phyloP scores from a whole-genome alignment of 2,329 filamentous ascomycete species.

The Aspergillus piperis region DNA sequence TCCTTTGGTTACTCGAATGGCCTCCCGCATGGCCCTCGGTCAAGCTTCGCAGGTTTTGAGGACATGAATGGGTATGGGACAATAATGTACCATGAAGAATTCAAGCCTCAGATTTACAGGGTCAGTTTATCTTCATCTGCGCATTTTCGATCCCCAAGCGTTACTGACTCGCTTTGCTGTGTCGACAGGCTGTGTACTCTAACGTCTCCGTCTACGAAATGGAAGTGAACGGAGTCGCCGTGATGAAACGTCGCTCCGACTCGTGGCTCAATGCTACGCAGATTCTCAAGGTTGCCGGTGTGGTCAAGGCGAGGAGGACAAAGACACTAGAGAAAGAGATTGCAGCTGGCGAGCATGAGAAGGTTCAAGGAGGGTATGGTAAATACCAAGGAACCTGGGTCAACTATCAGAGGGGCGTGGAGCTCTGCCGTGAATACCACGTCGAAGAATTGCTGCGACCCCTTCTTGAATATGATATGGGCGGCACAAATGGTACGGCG shows the following conservation, averaged over 20 bases:
- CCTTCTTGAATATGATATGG: slow-evolving; percentile 53
- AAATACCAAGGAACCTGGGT: slow-evolving; percentile 99
- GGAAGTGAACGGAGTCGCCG: slow-evolving; percentile 89
- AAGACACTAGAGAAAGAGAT: slow-evolving; percentile 99
- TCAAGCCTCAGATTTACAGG: slow-evolving; percentile 52
- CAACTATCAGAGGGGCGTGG: slow-evolving; percentile 84
- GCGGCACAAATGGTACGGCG: slow-evolving; percentile 65
- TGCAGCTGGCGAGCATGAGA: slow-evolving; percentile 92
- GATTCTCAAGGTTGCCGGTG: slow-evolving; percentile 94
- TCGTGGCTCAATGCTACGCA: slow-evolving; percentile 98
- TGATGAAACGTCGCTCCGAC: slow-evolving; percentile 93
- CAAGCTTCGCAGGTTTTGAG: slow-evolving; percentile 43
- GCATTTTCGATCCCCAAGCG: background rate
- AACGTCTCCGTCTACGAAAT: slow-evolving; percentile 97
- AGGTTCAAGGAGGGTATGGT: slow-evolving; percentile 96
- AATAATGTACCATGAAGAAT: slow-evolving; percentile 41
- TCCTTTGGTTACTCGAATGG: slow-evolving; percentile 44
- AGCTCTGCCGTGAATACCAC: slow-evolving; percentile 79
- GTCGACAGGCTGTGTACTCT: slow-evolving; percentile 76
- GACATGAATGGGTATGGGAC: slow-evolving; percentile 44
- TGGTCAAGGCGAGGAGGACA: slow-evolving; percentile 96
- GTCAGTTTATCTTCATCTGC: slow-evolving; percentile 30
- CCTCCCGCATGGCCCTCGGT: slow-evolving; percentile 33
- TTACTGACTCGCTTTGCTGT: slow-evolving; percentile 16
- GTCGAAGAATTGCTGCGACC: slow-evolving; percentile 52